Percentiles rank a stretch among this genome's conserved stretches.
Conservation (phyloP, 1,139 yeast genomes). For the Hyphopichia burtonii region DNA sequence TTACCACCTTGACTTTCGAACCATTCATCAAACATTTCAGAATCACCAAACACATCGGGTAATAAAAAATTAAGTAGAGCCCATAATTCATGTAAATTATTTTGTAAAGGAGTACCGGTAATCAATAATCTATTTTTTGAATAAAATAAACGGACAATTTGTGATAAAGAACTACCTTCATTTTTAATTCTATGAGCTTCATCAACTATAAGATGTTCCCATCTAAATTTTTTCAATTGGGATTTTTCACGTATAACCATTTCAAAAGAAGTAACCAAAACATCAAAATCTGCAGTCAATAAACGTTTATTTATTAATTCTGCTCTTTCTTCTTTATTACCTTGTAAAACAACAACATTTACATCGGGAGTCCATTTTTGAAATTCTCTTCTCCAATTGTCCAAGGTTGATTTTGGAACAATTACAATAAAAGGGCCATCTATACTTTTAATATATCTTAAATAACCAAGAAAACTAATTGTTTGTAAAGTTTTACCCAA, state of each 20-base stretch:
- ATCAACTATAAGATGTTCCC: conserved; percentile 94
- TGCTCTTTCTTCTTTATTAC: conserved; percentile 75
- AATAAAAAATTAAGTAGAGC: conserved; percentile 83
- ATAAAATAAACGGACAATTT: conserved; percentile 81
- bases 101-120: conserved; percentile 96
- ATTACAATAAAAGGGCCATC: conserved; percentile 90
- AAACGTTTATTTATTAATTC: conserved; percentile 58
- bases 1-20: conserved; percentile 47
- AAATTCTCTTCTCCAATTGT: conserved; percentile 95
- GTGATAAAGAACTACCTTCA: conserved; percentile 87
- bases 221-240: conserved; percentile 73
- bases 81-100: conserved; percentile 94
- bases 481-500: conserved; percentile 50
- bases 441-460: conserved; percentile 73
- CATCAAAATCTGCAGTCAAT: conserved; percentile 79
- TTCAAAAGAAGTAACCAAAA: conserved; percentile 86
- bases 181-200: conserved; percentile 97
- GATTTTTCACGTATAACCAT: conserved; percentile 88
- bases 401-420: conserved; percentile 93
- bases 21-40: conserved; percentile 90
- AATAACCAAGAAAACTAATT: conserved; percentile 72
- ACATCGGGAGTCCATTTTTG: conserved; percentile 97
- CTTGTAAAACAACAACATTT: conserved; percentile 79
- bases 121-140: conserved; percentile 82
- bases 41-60: conserved; percentile 93